These are phyloP conservation scores for Suhomyces pyralidae DNA, from an alignment of 805 yeast genomes.

Conservation along the genomic window DNA sequence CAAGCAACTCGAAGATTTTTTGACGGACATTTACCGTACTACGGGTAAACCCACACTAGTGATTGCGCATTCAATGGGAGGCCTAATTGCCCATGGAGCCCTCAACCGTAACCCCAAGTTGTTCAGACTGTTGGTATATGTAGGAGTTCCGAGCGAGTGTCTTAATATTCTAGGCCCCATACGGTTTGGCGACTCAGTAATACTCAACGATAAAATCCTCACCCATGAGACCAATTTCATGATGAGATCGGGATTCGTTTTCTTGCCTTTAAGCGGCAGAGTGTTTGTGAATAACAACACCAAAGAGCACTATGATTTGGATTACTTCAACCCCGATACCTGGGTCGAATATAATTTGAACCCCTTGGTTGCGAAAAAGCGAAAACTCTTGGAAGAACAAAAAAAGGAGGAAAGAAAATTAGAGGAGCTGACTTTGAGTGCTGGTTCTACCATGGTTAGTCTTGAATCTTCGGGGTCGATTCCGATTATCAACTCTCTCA, in stretches of 20 bases:
- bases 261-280: conserved; percentile 72
- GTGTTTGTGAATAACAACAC: conserved; percentile 66
- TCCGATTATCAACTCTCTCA: conserved; percentile 24
- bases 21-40: conserved; percentile 43
- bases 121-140: conserved; percentile 74
- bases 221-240: conserved; percentile 81
- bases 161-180: conserved; percentile 85
- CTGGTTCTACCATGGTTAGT: neutral
- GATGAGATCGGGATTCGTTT: conserved; percentile 81
- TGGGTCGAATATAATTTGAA: conserved; percentile 77
- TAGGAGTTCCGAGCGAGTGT: conserved; percentile 81
- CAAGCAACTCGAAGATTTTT: conserved; percentile 46
- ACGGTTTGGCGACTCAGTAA: conserved; percentile 74
- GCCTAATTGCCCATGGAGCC: conserved; percentile 77
- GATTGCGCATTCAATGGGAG: conserved; percentile 95
- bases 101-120: conserved; percentile 65
- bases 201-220: conserved; percentile 68
- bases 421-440: neutral
- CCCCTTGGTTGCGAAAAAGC: conserved; percentile 59
- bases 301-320: conserved; percentile 58
- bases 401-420: neutral
- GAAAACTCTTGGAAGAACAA: conserved; percentile 25
- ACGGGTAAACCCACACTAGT: conserved; percentile 62
- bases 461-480: conserved; percentile 11
- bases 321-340: conserved; percentile 73